phyloP scores from a whole-genome alignment of 176 grass and related monocot species.

The Avena atlantica region DNA sequence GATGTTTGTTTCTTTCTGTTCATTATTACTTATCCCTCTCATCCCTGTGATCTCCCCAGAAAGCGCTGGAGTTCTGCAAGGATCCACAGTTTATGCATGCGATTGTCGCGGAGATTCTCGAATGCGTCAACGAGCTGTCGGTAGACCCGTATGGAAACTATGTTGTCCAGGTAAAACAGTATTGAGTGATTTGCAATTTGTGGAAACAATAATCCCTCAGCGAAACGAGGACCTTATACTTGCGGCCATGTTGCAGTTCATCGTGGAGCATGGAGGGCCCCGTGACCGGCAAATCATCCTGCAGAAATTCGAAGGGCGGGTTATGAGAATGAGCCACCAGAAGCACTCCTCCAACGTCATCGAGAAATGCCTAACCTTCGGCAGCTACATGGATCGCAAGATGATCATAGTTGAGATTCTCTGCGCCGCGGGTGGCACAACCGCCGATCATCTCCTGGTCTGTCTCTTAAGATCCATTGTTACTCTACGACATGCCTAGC shows the following conservation, averaged over 20 bases:
- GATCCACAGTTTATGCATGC: slow-evolving; percentile 24
- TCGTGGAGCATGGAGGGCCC: slow-evolving; percentile 58
- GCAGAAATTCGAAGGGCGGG: slow-evolving; percentile 27
- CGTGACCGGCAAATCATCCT: slow-evolving; percentile 38
- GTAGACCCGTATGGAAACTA: slow-evolving; percentile 60
- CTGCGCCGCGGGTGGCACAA: not conserved
- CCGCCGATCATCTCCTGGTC: slow-evolving; percentile 39
- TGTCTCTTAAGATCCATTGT: not conserved
- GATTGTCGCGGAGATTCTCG: slow-evolving; percentile 44
- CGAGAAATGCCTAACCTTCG: slow-evolving; percentile 52
- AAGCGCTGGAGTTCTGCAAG: slow-evolving; percentile 45
- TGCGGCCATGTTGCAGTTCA: slow-evolving; percentile 27
- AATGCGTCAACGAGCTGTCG: slow-evolving; percentile 33
- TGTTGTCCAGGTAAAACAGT: slow-evolving; percentile 53
- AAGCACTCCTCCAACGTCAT: slow-evolving; percentile 66
- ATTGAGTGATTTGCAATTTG: not conserved
- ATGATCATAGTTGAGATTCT: slow-evolving; percentile 55
- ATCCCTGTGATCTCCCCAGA: slow-evolving; percentile 36
- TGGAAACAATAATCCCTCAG: not conserved
- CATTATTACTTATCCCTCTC: not conserved
- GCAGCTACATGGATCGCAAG: slow-evolving; percentile 39
- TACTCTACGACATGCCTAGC: not conserved
- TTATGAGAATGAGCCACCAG: slow-evolving; percentile 56
- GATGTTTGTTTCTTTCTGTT: not conserved
- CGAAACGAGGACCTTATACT: not conserved